Percentiles rank a stretch among this genome's conserved stretches.
Evolutionary conservation across 108 stramenopile genomes (phyloP).

Genomic region (Nitzschia sp.): DNA sequence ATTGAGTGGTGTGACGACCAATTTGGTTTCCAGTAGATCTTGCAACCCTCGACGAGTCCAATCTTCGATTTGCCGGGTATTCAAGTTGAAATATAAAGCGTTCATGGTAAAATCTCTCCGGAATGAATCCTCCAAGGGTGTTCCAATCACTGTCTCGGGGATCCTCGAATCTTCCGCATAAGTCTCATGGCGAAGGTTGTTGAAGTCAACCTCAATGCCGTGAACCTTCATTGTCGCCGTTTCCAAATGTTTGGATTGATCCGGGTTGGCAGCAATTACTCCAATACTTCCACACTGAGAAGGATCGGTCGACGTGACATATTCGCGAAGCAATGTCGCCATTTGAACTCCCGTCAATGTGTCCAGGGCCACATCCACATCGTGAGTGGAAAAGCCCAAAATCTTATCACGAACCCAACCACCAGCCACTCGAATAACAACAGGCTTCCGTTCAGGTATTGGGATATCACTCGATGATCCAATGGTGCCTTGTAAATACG

Average conservation of each 20-base stretch:
- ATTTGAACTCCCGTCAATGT: conserved; percentile 90
- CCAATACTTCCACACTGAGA: conserved; percentile 55
- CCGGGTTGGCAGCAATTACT: conserved; percentile 93
- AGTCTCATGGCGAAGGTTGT: conserved; percentile 88
- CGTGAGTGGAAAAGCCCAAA: conserved; percentile 73
- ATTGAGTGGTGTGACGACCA: conserved; percentile 78
- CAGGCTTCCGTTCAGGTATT: conserved; percentile 16
- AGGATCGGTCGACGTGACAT: conserved; percentile 23
- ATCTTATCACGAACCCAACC: conserved; percentile 92
- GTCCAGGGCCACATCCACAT: conserved; percentile 96
- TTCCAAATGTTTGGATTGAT: conserved; percentile 98
- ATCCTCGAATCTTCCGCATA: conserved; percentile 84
- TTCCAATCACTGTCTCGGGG: conserved; percentile 81
- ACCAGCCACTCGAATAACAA: conserved; percentile 72
- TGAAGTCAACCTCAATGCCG: conserved; percentile 90
- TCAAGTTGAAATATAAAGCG: conserved; percentile 92
- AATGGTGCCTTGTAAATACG: too few relatives aligned
- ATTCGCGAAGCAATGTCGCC: conserved; percentile 80
- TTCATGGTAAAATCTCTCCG: conserved; percentile 96
- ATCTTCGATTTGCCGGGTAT: conserved; percentile 81
- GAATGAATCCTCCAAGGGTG: conserved; percentile 87
- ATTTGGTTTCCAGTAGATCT: conserved; percentile 59
- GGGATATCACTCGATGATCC: background rate
- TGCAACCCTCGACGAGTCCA: conserved; percentile 80
- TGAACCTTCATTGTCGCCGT: conserved; percentile 90